Conservation (phyloP, 768 basidiomycete genomes). For the Leucosporidium scottii region DNA sequence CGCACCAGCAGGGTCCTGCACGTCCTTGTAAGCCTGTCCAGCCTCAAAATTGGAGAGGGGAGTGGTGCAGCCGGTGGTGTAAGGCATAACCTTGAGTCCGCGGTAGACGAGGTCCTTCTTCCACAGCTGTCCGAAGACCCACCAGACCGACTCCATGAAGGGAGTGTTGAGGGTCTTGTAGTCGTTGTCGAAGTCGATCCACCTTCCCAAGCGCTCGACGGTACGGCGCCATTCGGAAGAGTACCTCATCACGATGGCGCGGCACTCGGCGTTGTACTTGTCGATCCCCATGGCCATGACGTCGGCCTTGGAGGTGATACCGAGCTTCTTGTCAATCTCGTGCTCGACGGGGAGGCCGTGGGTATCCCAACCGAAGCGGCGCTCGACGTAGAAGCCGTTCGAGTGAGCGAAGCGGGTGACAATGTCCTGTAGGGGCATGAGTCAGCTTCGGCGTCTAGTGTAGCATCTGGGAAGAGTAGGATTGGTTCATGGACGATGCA, state of each 20-base stretch:
- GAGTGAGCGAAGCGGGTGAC: slow-evolving; percentile 93
- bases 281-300: slow-evolving; percentile 93
- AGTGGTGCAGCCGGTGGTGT: slow-evolving; percentile 91
- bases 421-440: slow-evolving; percentile 64
- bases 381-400: slow-evolving; percentile 82
- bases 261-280: slow-evolving; percentile 94
- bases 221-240: slow-evolving; percentile 86
- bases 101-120: slow-evolving; percentile 87
- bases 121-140: slow-evolving; percentile 93
- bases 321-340: slow-evolving; percentile 94
- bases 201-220: slow-evolving; percentile 95
- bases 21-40: slow-evolving; percentile 81
- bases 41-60: slow-evolving; percentile 98
- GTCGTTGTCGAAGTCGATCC: slow-evolving; percentile 99
- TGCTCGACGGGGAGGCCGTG: slow-evolving; percentile 98
- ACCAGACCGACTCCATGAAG: slow-evolving; percentile 99
- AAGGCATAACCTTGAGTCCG: slow-evolving; percentile 92
- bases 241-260: slow-evolving; percentile 95
- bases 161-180: slow-evolving; percentile 90
- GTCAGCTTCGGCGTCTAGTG: not conserved
- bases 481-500: too few relatives aligned
- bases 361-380: slow-evolving; percentile 98
- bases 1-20: slow-evolving; percentile 83
- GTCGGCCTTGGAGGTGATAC: slow-evolving; percentile 85
- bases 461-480: slow-evolving; percentile 7